Evolutionary conservation across 129 eudicot genomes (phyloP).

Genomic region (Calendula officinalis): DNA sequence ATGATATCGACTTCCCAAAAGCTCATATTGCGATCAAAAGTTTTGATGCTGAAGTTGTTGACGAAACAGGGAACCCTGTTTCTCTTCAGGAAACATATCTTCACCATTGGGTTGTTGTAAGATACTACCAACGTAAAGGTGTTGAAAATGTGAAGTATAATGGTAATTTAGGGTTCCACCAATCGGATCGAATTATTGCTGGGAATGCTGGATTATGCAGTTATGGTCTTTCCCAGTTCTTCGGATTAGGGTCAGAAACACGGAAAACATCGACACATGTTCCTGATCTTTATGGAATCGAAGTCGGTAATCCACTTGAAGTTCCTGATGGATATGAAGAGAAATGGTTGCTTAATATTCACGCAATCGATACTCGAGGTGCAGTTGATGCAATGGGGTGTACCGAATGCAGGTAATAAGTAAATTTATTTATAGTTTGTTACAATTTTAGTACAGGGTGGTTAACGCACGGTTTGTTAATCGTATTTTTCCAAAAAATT

Average conservation of each 20-base stretch:
- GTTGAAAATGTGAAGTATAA: constrained; percentile 13
- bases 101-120: constrained; percentile 50
- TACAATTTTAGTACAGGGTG: neutral
- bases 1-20: constrained; percentile 45
- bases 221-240: constrained; percentile 45
- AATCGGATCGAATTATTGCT: constrained; percentile 36
- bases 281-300: constrained; percentile 79
- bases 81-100: constrained; percentile 54
- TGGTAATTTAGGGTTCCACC: constrained; percentile 22
- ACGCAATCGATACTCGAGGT: constrained; percentile 63
- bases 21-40: constrained; percentile 53
- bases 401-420: constrained; percentile 45
- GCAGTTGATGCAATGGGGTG: constrained; percentile 52
- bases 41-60: constrained; percentile 59
- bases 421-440: neutral
- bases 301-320: constrained; percentile 54
- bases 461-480: too few relatives aligned
- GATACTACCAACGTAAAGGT: constrained; percentile 47
- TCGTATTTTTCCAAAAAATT: too few relatives aligned
- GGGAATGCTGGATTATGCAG: constrained; percentile 54
- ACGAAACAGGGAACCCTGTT: constrained; percentile 46
- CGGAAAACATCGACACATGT: constrained; percentile 59
- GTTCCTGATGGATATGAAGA: constrained; percentile 65
- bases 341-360: constrained; percentile 58
- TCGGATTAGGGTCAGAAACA: constrained; percentile 73